Evolutionary conservation across 2,329 filamentous ascomycete species (phyloP).

Genomic region (Xylaria sp.): DNA sequence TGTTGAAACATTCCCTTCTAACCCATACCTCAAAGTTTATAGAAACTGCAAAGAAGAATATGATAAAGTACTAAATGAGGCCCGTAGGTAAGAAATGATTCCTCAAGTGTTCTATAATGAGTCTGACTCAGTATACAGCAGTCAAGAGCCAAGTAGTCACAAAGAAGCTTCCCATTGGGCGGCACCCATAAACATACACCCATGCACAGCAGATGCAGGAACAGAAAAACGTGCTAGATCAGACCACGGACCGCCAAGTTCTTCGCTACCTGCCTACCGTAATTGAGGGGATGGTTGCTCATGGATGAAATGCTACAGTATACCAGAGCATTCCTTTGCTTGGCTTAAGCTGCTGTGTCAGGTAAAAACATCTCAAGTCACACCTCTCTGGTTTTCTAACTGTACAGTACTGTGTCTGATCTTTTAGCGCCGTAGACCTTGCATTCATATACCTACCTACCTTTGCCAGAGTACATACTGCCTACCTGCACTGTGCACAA

Average conservation of each 20-base stretch:
- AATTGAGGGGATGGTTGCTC: too few species aligned
- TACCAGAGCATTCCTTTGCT: too few species aligned
- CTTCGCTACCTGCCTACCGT: not conserved
- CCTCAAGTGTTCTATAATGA: not conserved
- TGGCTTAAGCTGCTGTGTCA: too few species aligned
- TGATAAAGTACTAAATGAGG: not conserved
- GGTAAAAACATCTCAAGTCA: too few species aligned
- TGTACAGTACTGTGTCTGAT: not conserved
- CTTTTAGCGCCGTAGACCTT: not conserved
- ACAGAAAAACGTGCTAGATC: not conserved
- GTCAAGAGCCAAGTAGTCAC: too few species aligned
- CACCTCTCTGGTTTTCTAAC: too few species aligned
- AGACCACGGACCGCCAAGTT: not conserved
- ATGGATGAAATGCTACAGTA: not conserved
- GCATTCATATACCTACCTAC: too few species aligned
- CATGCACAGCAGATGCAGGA: conserved; percentile 8
- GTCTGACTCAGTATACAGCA: not conserved
- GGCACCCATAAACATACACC: not conserved
- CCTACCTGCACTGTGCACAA: conserved; percentile 6
- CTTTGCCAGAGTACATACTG: too few species aligned
- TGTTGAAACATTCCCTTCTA: conserved; percentile 1
- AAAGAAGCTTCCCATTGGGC: not conserved
- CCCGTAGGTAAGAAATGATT: not conserved
- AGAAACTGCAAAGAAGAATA: not conserved
- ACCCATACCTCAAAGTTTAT: not conserved